Percentiles rank a stretch among this genome's conserved stretches.
phyloP scores from a whole-genome alignment of 2,329 filamentous ascomycete genomes.

The Cercospora janseana region DNA sequence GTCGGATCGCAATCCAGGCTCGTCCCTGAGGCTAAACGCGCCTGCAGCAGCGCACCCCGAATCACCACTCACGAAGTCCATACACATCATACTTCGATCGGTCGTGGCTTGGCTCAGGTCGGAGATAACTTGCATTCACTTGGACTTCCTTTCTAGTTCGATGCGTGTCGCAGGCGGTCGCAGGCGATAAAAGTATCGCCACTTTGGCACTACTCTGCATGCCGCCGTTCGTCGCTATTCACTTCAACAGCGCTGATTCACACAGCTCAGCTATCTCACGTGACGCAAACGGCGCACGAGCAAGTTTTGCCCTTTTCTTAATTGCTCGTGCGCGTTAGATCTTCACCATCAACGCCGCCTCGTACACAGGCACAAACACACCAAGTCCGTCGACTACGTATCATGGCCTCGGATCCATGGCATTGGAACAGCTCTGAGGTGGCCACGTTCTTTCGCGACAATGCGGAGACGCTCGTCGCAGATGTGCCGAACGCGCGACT shows the following conservation, averaged over 20 bases:
- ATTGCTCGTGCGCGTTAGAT: constrained; percentile 4
- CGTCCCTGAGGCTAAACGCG: too few relatives aligned
- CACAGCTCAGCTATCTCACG: constrained; percentile 1
- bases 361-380: neutral
- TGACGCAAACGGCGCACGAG: neutral
- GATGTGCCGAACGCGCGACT: constrained; percentile 42
- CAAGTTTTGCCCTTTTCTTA: neutral
- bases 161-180: too few relatives aligned
- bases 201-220: too few relatives aligned
- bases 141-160: too few relatives aligned
- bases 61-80: too few relatives aligned
- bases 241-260: neutral
- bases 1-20: too few relatives aligned
- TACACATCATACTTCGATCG: too few relatives aligned
- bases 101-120: too few relatives aligned
- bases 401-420: constrained; percentile 62
- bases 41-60: too few relatives aligned
- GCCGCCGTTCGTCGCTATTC: neutral
- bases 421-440: constrained; percentile 69
- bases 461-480: constrained; percentile 23
- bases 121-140: too few relatives aligned
- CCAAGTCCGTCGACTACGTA: neutral
- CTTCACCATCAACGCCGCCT: constrained; percentile 17
- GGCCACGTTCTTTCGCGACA: constrained; percentile 62
- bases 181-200: too few relatives aligned